Percentiles rank a stretch among this genome's conserved stretches.
Evolutionary conservation across 306 rosid genomes (phyloP).

Genomic region (Prunus salicina): DNA sequence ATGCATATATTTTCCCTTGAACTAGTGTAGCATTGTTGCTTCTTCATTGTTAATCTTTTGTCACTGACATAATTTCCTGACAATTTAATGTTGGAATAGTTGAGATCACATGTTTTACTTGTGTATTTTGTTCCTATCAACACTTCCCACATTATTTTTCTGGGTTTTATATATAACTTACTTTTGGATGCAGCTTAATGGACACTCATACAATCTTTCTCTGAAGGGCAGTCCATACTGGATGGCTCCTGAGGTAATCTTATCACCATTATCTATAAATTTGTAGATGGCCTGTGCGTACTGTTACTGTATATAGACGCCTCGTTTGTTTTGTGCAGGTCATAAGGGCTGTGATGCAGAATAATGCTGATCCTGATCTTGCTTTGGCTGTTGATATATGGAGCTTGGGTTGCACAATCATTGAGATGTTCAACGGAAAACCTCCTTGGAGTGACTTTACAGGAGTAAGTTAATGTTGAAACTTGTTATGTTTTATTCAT

Average conservation of each 20-base stretch:
- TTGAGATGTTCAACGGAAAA: constrained; percentile 88
- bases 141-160: constrained; percentile 5
- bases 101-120: not conserved
- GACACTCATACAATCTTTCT: constrained; percentile 70
- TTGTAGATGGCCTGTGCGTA: constrained; percentile 18
- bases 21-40: not conserved
- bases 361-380: constrained; percentile 50
- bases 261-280: not conserved
- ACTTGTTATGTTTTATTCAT: constrained; percentile 16
- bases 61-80: not conserved
- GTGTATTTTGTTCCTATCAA: not conserved
- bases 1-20: not conserved
- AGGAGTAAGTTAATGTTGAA: constrained; percentile 55
- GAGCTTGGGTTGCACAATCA: constrained; percentile 95
- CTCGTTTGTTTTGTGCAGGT: constrained; percentile 50
- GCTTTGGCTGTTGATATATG: constrained; percentile 93
- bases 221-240: constrained; percentile 97
- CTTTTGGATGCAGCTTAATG: constrained; percentile 61
- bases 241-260: constrained; percentile 99
- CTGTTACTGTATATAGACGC: not conserved
- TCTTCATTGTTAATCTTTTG: not conserved
- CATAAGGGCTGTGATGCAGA: constrained; percentile 79
- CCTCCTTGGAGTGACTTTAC: constrained; percentile 90
- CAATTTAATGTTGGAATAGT: not conserved
- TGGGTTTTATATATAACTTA: constrained; percentile 3